These are phyloP conservation scores for Gloeostereum incarnatum DNA, from an alignment of 768 basidiomycete species.

Conservation along the genomic window DNA sequence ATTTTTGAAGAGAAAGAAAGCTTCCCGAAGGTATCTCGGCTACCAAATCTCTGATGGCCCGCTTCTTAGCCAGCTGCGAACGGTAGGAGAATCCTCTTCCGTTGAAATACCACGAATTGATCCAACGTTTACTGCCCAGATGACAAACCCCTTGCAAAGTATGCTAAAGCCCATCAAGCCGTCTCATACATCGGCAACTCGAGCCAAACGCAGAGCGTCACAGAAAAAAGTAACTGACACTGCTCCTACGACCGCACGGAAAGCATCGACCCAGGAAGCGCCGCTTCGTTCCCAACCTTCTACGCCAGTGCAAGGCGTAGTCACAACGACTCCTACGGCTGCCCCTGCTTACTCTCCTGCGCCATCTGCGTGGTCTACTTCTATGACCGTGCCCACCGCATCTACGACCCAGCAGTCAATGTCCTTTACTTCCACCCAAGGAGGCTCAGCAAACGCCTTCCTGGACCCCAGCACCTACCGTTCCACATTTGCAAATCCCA, in stretches of 20 bases:
- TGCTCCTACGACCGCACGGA: neutral
- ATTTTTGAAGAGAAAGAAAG: constrained; percentile 2
- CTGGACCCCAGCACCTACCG: neutral
- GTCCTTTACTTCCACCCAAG: no score
- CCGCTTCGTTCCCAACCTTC: neutral
- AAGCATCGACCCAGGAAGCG: constrained; percentile 1
- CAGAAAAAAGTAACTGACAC: constrained; percentile 18
- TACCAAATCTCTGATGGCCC: constrained; percentile 48
- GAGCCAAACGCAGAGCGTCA: constrained; percentile 23
- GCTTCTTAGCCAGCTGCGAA: constrained; percentile 49
- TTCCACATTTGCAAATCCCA: no score
- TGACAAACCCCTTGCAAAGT: constrained; percentile 30
- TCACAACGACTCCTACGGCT: constrained; percentile 3
- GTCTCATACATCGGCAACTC: constrained; percentile 19
- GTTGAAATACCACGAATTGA: neutral
- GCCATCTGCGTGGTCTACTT: neutral
- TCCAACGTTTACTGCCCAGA: constrained; percentile 18
- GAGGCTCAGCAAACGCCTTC: neutral
- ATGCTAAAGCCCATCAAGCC: constrained; percentile 55
- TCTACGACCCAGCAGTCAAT: no score
- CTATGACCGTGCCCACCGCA: constrained; percentile 2
- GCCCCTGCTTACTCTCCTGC: neutral
- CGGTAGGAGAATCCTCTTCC: constrained; percentile 24
- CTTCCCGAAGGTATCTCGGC: constrained; percentile 43
- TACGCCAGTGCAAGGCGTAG: constrained; percentile 3